Conservation (phyloP, 345 rosid species). For the Rhodomyrtus tomentosa region DNA sequence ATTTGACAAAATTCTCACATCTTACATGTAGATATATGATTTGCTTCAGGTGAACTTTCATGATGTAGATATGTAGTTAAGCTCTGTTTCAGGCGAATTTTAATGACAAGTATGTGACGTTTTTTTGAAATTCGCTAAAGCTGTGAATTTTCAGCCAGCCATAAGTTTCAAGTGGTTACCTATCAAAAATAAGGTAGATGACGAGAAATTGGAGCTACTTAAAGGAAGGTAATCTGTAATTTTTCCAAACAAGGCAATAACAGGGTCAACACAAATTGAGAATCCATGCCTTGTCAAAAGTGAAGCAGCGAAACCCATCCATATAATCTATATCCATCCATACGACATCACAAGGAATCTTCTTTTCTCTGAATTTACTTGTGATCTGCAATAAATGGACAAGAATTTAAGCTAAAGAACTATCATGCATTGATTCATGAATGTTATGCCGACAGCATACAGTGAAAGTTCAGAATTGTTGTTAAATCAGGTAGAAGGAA, state of each 20-base stretch:
- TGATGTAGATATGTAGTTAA: background rate
- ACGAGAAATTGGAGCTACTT: background rate
- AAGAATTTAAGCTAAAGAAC: background rate
- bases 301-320: conserved; percentile 97
- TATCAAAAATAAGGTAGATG: background rate
- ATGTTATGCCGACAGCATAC: background rate
- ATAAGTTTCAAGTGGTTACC: background rate
- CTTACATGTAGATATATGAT: background rate
- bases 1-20: background rate
- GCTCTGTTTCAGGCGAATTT: background rate
- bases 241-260: background rate
- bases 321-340: conserved; percentile 99
- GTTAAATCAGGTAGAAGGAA: background rate
- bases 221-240: background rate
- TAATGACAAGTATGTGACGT: background rate
- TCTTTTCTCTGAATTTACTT: conserved; percentile 66
- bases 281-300: conserved; percentile 65
- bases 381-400: conserved; percentile 33
- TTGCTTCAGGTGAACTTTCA: background rate
- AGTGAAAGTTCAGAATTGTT: background rate
- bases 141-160: background rate
- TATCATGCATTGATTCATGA: background rate
- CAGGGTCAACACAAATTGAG: background rate
- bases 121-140: background rate
- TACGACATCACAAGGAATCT: conserved; percentile 76